Evolutionary conservation across 768 basidiomycete species (phyloP).

Genomic region (Lactarius indigo): DNA sequence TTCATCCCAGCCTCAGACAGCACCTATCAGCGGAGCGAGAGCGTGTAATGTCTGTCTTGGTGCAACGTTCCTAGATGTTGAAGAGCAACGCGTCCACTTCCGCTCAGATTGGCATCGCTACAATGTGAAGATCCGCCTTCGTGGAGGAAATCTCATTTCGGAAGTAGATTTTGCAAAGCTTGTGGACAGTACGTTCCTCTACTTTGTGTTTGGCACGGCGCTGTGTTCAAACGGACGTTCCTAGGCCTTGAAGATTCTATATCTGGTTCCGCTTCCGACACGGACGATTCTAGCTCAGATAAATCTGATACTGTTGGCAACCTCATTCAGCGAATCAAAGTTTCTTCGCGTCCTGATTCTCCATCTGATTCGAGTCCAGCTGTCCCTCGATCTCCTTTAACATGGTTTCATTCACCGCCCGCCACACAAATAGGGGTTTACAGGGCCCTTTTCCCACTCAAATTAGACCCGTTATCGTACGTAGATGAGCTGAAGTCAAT

Average conservation of each 20-base stretch:
- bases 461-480: conserved; percentile 42
- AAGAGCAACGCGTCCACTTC: conserved; percentile 83
- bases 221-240: neutral
- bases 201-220: neutral
- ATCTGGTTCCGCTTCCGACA: conserved; percentile 85
- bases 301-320: conserved; percentile 65
- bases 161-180: conserved; percentile 73
- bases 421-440: conserved; percentile 91
- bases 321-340: conserved; percentile 61
- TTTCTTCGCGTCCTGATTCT: conserved; percentile 43
- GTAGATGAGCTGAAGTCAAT: conserved; percentile 61
- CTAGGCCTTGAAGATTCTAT: conserved; percentile 80
- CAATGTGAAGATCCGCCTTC: conserved; percentile 82
- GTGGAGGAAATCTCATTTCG: conserved; percentile 57
- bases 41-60: conserved; percentile 74
- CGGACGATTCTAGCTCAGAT: conserved; percentile 49
- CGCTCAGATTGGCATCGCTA: conserved; percentile 98
- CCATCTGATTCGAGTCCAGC: conserved; percentile 40
- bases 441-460: conserved; percentile 62
- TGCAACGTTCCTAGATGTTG: conserved; percentile 64
- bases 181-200: conserved; percentile 64
- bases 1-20: conserved; percentile 32
- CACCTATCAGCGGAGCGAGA: conserved; percentile 38
- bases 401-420: conserved; percentile 89
- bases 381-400: conserved; percentile 60